Base-by-base conservation (phyloP, 345 rosid genomes). In the Dipteronia dyeriana region DNA sequence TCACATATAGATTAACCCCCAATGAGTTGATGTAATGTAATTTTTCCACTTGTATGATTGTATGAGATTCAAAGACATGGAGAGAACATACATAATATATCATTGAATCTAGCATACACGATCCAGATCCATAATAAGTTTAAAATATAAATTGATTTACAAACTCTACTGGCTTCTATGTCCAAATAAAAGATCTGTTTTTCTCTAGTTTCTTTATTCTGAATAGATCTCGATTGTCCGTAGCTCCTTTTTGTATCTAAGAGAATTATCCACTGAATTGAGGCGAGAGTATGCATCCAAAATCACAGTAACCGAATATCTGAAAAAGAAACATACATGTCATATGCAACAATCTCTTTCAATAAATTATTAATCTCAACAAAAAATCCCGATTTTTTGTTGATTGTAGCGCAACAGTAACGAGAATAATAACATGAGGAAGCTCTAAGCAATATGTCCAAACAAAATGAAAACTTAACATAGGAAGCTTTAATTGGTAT, bases 91-190 rank as follows among this genome's bases (percentile, higher is more conserved):
- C 34, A n/a, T 59, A 60, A 17, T 17, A 68, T 5, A 73, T 9
- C 51, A 11, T 17, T 1, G 17, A 64, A 49, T 45, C 75, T 68
- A 70, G 53, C 66, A 67, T 53, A 39, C 38, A 66, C 11, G 62
- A 69, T n/a, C 68, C 60, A 51, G 3, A 19, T 51, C 23, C 45
- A 11, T 26, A 1, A 22, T 34, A 22, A 51, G 67, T 34, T 61
- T 23, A 7, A 12, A 57, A 39, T 22, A 54, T 75, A 72, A 76
- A 79, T 71, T 71, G 23, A 81, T 75, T 66, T 79, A 79, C 81
- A 66, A 74, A 38, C 79, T 53, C 38, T 34, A 29, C 38, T 70
- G 19, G 3, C 53, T 43, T 23, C 45, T 11, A 22, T 11, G 45
- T 45, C n/a, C 65, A 8, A 17, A 49, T 10, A 31, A 39, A 64